Conservation (phyloP, 1,284 basidiomycete species). For the Cystobasidium sp. region DNA sequence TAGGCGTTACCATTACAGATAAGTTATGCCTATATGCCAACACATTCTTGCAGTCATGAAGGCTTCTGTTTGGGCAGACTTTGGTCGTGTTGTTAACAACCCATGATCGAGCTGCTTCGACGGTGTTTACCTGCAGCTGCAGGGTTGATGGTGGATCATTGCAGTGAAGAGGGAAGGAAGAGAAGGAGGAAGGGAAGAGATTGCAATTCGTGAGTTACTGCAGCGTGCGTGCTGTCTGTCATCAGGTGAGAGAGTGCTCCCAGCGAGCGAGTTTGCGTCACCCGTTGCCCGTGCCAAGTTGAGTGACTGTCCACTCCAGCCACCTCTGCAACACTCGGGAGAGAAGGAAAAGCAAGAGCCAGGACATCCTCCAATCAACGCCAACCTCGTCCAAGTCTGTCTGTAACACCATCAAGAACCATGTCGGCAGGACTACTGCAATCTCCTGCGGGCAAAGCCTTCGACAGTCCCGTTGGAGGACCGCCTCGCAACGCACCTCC, state of each 20-base stretch:
- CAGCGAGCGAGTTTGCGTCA: neutral
- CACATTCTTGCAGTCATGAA: neutral
- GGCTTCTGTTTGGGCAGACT: conserved; percentile 5
- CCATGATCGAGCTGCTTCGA: conserved; percentile 4
- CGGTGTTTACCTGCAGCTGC: neutral
- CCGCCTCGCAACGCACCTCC: conserved; percentile 28
- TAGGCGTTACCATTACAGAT: neutral
- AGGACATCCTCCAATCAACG: neutral
- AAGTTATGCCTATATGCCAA: too few species aligned
- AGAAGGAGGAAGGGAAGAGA: neutral
- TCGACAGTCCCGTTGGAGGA: neutral
- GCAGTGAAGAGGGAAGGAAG: neutral
- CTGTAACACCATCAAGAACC: neutral
- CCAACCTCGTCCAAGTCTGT: neutral
- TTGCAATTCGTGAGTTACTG: too few species aligned
- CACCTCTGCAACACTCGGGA: neutral
- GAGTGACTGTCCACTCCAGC: conserved; percentile 35
- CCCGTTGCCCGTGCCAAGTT: conserved; percentile 6
- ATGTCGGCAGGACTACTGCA: conserved; percentile 36
- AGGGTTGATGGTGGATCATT: neutral
- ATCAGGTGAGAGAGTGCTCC: neutral
- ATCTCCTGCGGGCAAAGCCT: conserved; percentile 8
- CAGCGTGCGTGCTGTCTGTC: neutral
- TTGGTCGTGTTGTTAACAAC: conserved; percentile 15
- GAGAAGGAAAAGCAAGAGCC: neutral